These are phyloP conservation scores for Colletotrichum zoysiae DNA, from an alignment of 2,329 filamentous ascomycete species.

Conservation along the genomic window DNA sequence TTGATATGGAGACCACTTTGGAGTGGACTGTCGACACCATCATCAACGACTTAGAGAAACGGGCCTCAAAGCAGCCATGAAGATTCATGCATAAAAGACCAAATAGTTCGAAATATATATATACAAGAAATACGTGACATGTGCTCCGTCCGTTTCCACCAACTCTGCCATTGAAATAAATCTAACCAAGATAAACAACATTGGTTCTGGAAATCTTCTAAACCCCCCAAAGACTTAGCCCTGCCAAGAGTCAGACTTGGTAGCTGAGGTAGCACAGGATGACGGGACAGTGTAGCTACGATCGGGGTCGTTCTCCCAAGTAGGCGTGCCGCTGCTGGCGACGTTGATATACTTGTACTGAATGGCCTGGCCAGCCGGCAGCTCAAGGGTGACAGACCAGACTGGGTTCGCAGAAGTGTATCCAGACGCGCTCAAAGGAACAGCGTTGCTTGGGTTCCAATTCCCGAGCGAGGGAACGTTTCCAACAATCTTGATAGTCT, in stretches of 20 bases:
- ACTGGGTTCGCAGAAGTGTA: conserved; percentile 72
- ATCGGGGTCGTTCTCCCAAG: conserved; percentile 75
- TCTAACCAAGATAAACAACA: background rate
- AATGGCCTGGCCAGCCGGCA: conserved; percentile 68
- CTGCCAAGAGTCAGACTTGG: conserved; percentile 52
- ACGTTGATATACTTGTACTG: conserved; percentile 79
- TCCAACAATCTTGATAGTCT: conserved; percentile 76
- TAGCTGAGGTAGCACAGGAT: conserved; percentile 48
- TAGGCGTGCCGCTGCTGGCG: conserved; percentile 63
- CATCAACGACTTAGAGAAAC: conserved; percentile 59
- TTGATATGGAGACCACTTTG: conserved; percentile 72
- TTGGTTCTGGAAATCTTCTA: background rate
- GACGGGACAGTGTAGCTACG: conserved; percentile 54
- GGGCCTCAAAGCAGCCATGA: background rate
- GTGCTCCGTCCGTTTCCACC: background rate
- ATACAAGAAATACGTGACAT: conserved; percentile 1
- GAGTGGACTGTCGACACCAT: conserved; percentile 77
- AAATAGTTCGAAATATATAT: background rate
- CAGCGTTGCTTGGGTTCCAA: conserved; percentile 69
- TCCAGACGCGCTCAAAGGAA: conserved; percentile 67
- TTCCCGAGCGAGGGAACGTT: conserved; percentile 69
- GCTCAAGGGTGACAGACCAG: conserved; percentile 69
- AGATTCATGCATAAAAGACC: background rate
- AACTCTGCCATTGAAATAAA: background rate
- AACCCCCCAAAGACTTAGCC: conserved; percentile 15